phyloP scores from a whole-genome alignment of 805 yeast species.

The Saccharomycopsis oosterbeekiorum region DNA sequence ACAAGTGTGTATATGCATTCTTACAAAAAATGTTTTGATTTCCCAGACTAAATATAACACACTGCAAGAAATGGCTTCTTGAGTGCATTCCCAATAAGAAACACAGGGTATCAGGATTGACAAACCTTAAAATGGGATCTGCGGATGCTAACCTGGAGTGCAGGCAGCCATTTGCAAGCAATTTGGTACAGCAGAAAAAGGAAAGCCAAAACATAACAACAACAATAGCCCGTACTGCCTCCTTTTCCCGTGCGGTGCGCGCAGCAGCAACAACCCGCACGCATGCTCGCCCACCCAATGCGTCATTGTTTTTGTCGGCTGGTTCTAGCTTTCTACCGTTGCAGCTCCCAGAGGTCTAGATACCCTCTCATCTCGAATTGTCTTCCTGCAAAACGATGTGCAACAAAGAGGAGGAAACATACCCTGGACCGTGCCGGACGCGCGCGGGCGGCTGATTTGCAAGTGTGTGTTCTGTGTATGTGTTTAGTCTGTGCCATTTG shows the following conservation, averaged over 20 bases:
- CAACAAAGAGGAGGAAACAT: background rate
- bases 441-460: too few species aligned
- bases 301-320: background rate
- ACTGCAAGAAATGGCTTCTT: background rate
- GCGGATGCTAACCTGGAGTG: background rate
- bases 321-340: background rate
- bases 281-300: too few species aligned
- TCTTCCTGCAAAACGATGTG: background rate
- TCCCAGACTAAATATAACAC: too few species aligned
- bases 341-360: background rate
- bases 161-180: background rate
- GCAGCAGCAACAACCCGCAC: too few species aligned
- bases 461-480: too few species aligned
- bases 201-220: background rate
- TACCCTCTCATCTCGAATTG: background rate
- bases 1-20: background rate
- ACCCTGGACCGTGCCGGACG: too few species aligned
- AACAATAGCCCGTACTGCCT: background rate
- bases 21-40: background rate
- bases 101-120: constrained; percentile 1
- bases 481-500: too few species aligned
- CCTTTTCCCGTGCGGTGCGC: background rate
- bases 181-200: background rate
- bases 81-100: constrained; percentile 1
- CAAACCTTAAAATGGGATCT: background rate